phyloP scores from a whole-genome alignment of 805 yeast species.

The Candida awuae region DNA sequence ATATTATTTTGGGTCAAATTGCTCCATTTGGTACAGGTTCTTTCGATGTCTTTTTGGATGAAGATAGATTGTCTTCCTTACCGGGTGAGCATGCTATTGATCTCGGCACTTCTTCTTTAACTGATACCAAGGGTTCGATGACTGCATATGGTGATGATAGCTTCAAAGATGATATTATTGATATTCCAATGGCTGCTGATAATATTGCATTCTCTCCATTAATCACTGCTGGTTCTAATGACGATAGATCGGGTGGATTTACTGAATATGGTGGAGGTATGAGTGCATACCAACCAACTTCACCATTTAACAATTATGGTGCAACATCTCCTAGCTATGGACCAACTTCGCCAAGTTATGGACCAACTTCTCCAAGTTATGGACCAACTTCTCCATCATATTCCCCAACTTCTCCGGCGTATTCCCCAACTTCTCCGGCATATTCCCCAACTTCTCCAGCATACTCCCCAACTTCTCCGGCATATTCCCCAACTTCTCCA shows the following conservation, averaged over 20 bases:
- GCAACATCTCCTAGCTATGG: conserved; percentile 41
- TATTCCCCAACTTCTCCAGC: conserved; percentile 72
- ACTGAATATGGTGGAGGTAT: conserved; percentile 74
- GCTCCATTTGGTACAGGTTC: conserved; percentile 99
- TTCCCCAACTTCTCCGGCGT: conserved; percentile 68
- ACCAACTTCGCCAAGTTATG: conserved; percentile 41
- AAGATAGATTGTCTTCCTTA: conserved; percentile 63
- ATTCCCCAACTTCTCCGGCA: conserved; percentile 52
- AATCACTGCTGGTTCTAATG: conserved; percentile 74
- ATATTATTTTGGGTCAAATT: conserved; percentile 94
- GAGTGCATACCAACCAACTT: conserved; percentile 38
- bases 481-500: conserved; percentile 66
- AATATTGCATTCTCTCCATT: conserved; percentile 88
- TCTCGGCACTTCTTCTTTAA: conserved; percentile 34
- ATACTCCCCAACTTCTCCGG: conserved; percentile 63
- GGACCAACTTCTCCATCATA: conserved; percentile 47
- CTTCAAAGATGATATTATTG: conserved; percentile 53
- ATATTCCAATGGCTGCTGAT: conserved; percentile 37
- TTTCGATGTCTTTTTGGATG: conserved; percentile 92
- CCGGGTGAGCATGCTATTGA: conserved; percentile 40
- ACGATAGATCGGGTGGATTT: conserved; percentile 72
- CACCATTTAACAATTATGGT: conserved; percentile 44
- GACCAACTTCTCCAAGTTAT: conserved; percentile 53
- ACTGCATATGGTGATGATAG: conserved; percentile 80
- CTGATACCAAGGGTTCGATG: conserved; percentile 67